These are phyloP conservation scores for Trichomonascus vanleenenianus DNA, from an alignment of 805 yeast genomes.

Conservation along the genomic window DNA sequence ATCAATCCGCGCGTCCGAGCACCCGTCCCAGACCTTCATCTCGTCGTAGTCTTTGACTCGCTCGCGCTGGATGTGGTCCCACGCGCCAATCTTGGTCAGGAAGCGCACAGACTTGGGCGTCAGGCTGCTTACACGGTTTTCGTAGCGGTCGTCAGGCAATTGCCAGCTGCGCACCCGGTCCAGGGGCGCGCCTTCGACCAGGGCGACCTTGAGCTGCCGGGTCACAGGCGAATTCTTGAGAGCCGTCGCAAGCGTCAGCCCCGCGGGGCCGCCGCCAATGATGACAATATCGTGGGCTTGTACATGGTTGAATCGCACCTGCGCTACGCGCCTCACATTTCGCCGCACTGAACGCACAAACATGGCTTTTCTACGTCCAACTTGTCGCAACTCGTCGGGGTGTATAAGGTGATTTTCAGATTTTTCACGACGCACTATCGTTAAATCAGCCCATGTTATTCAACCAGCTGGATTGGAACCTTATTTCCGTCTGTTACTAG, in stretches of 20 bases:
- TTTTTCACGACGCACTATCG: no score
- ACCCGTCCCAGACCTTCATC: constrained; percentile 80
- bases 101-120: constrained; percentile 74
- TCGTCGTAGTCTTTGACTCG: constrained; percentile 74
- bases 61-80: constrained; percentile 61
- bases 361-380: no score
- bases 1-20: constrained; percentile 59
- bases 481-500: no score
- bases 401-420: no score
- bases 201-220: constrained; percentile 47
- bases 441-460: no score
- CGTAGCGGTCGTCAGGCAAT: constrained; percentile 39
- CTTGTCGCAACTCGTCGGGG: no score
- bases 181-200: constrained; percentile 69
- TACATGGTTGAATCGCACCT: no score
- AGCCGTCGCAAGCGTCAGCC: constrained; percentile 77
- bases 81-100: constrained; percentile 63
- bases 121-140: constrained; percentile 78
- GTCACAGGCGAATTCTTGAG: constrained; percentile 58
- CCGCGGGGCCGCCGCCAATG: constrained; percentile 98
- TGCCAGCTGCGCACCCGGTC: constrained; percentile 43
- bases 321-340: no score
- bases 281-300: constrained; percentile 56
- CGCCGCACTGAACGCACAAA: no score
- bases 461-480: no score